Conservation (phyloP, 2,329 filamentous ascomycete species). For the Cytospora mali region DNA sequence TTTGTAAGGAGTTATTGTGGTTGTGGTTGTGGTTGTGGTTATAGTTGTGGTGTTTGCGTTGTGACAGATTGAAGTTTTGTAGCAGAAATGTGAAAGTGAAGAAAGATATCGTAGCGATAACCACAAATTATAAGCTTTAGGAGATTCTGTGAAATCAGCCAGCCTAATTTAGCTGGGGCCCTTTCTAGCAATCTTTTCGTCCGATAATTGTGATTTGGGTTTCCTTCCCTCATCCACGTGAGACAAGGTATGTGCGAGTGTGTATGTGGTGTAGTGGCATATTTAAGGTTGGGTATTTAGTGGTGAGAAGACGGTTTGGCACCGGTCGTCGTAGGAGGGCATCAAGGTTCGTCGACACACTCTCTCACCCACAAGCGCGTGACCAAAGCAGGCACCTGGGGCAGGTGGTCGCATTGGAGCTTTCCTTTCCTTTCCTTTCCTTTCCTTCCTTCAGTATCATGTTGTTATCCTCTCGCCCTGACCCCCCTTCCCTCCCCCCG, state of each 20-base stretch:
- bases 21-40: no score
- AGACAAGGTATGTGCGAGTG: no score
- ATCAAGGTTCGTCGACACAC: not conserved
- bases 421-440: no score
- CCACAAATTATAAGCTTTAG: not conserved
- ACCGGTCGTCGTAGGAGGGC: not conserved
- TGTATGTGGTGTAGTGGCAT: not conserved
- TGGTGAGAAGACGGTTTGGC: not conserved
- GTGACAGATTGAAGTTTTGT: not conserved
- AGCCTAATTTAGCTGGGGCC: not conserved
- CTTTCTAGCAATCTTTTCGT: not conserved
- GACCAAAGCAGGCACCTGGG: no score
- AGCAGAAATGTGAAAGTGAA: not conserved
- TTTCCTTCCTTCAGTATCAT: no score
- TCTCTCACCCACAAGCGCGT: no score
- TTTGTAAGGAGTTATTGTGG: not conserved
- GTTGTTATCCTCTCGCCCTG: no score
- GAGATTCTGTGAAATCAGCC: not conserved
- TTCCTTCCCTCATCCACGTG: no score
- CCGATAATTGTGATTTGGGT: not conserved
- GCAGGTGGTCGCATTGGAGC: no score
- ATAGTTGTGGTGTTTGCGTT: conserved; percentile 4
- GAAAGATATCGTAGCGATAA: not conserved
- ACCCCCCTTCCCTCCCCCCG: no score
- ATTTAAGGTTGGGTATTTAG: not conserved